These are phyloP conservation scores for Aspergillus fumigatus DNA, from an alignment of 2,329 filamentous ascomycete genomes.

Conservation along the genomic window DNA sequence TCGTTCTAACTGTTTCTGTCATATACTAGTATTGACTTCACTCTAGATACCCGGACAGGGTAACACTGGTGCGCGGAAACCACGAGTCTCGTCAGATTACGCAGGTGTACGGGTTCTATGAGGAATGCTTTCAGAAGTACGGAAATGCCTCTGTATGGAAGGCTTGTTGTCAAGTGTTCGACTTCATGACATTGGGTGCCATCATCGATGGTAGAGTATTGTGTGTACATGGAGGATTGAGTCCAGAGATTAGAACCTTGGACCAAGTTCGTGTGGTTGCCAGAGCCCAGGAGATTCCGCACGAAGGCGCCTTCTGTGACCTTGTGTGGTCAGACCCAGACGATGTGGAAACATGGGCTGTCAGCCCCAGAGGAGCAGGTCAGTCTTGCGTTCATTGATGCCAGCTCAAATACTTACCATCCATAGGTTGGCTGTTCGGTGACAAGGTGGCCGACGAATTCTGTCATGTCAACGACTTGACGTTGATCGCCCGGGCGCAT, in stretches of 20 bases:
- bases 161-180: conserved; percentile 72
- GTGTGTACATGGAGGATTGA: conserved; percentile 68
- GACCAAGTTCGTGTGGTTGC: conserved; percentile 73
- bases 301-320: conserved; percentile 73
- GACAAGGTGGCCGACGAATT: conserved; percentile 73
- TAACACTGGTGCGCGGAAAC: conserved; percentile 69
- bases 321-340: conserved; percentile 74
- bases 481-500: conserved; percentile 68
- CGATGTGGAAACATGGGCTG: conserved; percentile 65
- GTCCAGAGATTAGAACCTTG: conserved; percentile 67
- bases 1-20: neutral
- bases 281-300: conserved; percentile 69
- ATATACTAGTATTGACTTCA: neutral
- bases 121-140: conserved; percentile 73
- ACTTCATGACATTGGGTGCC: conserved; percentile 69
- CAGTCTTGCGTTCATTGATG: conserved; percentile 23
- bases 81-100: conserved; percentile 75
- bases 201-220: conserved; percentile 71
- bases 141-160: conserved; percentile 76
- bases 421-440: conserved; percentile 56
- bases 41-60: conserved; percentile 62
- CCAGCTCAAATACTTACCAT: conserved; percentile 7
- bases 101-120: conserved; percentile 74
- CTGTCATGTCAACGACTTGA: conserved; percentile 69
- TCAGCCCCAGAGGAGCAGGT: conserved; percentile 64